Base-by-base conservation (phyloP, 306 rosid genomes). In the Medicago lupulina region DNA sequence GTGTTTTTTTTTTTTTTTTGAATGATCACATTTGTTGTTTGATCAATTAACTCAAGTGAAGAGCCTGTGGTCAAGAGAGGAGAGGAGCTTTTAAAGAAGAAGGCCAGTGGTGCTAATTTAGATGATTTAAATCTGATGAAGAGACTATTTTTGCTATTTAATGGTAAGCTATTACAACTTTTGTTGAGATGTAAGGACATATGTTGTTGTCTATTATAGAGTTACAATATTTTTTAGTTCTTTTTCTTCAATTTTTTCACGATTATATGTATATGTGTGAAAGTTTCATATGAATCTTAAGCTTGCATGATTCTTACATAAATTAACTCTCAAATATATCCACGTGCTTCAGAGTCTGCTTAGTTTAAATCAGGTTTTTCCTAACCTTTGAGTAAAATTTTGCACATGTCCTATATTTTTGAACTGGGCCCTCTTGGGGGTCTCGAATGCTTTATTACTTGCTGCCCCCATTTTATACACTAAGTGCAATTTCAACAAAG, bases 41-140 rank as follows among this genome's bases (percentile, higher is more conserved):
- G 77, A 73, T 87, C 84, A 80, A 77, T 82, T 85, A 66, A 82
- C 86, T 86, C 85, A 81, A 94, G 98, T 87, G 95, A 94, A 77
- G 98, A 94, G 90, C 82, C 87, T 50, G 92, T 90, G 79, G 81
- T 88, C 78, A 94, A 90, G 89, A 87, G 88, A 86, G 98, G 97
- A 78, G 98, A 94, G 88, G 97, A 90, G 84, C 97, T 94, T 83
- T 71, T 92, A 73, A 94, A 92, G 95, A 91, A 91, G 96, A 94
- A 92, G 87, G 96, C 92, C 79, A 75, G 83, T 76, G 84, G 87
- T 67, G 92, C 93, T 74, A 88, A 87, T 84, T 85, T 94, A 76
- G 98, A 94, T 67, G 95, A 92, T 87, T 81, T 81, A 63, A 83
- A 78, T 78, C 89, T 94, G 76, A 84, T 94, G 78, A 90, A 80